A percentile compares a stretch with the other conserved stretches of the same genome.
These are phyloP conservation scores for Magnusiomyces ingens DNA, from an alignment of 1,139 yeast genomes.

Conservation along the genomic window DNA sequence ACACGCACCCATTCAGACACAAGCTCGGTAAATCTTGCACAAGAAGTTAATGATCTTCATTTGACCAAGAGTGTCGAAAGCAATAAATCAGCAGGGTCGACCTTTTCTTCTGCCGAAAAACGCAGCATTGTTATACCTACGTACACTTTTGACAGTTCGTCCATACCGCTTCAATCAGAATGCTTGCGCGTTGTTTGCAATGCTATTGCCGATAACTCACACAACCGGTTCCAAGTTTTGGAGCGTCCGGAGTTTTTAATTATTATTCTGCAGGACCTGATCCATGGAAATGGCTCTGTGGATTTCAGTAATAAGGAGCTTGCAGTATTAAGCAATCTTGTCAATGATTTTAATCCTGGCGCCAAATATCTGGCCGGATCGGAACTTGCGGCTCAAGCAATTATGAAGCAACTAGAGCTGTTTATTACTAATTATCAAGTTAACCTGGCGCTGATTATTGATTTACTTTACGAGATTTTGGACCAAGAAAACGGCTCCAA, in stretches of 20 bases:
- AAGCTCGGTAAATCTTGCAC: too few species aligned
- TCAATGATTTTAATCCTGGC: constrained; percentile 14
- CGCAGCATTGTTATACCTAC: too few species aligned
- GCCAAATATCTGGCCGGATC: constrained; percentile 2
- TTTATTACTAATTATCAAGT: constrained; percentile 5
- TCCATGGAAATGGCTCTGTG: background rate
- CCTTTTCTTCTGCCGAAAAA: too few species aligned
- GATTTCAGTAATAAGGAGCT: constrained; percentile 11
- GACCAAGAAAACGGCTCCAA: constrained; percentile 10
- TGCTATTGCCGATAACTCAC: constrained; percentile 8
- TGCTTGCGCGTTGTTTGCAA: constrained; percentile 3
- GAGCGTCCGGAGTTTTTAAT: constrained; percentile 1
- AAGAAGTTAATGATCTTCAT: too few species aligned
- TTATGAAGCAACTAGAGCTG: constrained; percentile 1
- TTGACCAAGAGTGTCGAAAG: too few species aligned
- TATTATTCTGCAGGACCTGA: background rate
- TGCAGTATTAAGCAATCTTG: constrained; percentile 14
- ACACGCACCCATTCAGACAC: background rate
- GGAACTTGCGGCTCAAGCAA: background rate
- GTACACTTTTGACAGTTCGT: too few species aligned
- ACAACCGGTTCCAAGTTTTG: constrained; percentile 4
- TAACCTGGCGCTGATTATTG: constrained; percentile 7
- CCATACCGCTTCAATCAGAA: background rate
- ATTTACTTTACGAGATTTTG: constrained; percentile 8
- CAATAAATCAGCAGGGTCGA: too few species aligned